Conservation (phyloP, 768 basidiomycete genomes). For the Lactifluus piperatus region DNA sequence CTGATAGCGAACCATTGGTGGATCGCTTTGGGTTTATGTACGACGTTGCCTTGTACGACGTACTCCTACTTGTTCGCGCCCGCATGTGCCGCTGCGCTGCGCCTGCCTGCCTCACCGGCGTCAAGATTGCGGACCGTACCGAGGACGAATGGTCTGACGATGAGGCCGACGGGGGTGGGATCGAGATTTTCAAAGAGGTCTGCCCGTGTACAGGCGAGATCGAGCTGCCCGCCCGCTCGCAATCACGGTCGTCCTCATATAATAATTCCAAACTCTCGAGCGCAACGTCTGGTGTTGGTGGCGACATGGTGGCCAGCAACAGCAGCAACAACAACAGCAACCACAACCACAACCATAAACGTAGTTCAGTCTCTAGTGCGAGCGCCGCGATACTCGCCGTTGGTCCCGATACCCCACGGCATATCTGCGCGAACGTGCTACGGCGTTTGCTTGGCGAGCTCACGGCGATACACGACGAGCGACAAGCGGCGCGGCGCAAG, state of each 20-base stretch:
- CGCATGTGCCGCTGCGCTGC: conserved; percentile 66
- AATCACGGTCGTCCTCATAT: conserved; percentile 6
- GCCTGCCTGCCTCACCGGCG: conserved; percentile 78
- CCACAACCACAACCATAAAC: background rate
- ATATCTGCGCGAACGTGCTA: conserved; percentile 69
- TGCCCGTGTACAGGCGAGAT: conserved; percentile 35
- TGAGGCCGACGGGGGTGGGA: conserved; percentile 40
- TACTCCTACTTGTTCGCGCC: conserved; percentile 64
- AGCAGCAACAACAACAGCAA: background rate
- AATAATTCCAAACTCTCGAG: background rate
- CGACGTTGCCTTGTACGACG: conserved; percentile 74
- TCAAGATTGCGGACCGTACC: conserved; percentile 77
- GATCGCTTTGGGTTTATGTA: conserved; percentile 91
- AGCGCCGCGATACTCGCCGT: conserved; percentile 50
- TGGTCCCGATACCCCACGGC: conserved; percentile 54
- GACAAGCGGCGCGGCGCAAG: conserved; percentile 56
- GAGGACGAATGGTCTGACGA: conserved; percentile 75
- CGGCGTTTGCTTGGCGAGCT: conserved; percentile 65
- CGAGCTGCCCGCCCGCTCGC: background rate
- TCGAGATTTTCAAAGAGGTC: conserved; percentile 31
- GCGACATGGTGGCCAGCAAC: background rate
- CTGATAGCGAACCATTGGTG: conserved; percentile 55
- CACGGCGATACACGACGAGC: conserved; percentile 74
- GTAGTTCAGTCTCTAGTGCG: conserved; percentile 22
- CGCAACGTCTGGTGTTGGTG: background rate